Evolutionary conservation across 371 early-diverging fungal genomes (phyloP), one percentile per base, ranked within the genome.

Genomic region (Syncephalis fuscata): DNA sequence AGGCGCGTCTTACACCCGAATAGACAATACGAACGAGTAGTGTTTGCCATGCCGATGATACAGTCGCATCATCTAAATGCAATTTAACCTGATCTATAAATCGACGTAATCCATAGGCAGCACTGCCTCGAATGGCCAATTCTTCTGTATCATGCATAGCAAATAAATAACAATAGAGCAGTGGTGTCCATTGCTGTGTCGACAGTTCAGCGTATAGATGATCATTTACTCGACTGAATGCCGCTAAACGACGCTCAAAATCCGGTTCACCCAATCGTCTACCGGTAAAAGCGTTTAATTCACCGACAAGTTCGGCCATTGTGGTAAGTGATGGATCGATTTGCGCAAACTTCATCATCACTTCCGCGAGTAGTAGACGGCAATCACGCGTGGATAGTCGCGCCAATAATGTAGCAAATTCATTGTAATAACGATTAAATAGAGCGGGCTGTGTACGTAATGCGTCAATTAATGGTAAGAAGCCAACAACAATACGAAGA

Each of bases 201-300:
- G 67, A 68, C 10, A 91, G 66, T 2, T 62, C 52, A 22, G 52
- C 44, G 60, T 80, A 77, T 16, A 78, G 59, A 9, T 73, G 66
- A 47, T 82, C 76, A 39, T 78, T 77, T 48, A 94, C 66, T 17
- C 62, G 51, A 39, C 69, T 74, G 52, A 88, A 81, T 0, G 89
- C 86, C 36, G 67, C 76, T 48, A 95, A 70, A 16, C 89, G 72
- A 15, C 66, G 59, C 56, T 88, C 88, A 54, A 80, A 92, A 48
- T 95, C 92, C 1, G 80, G 85, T 50, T 89, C 84, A 54, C 88
- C 88, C n/a, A 94, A 63, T 14, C 86, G 77, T 4, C 58, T 64
- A 5, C 55, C 45, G 3, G 88, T 84, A 48, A 70, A 85, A 1
- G 89, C 57, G 57, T 93, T 93, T 39, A 93, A 57, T 39, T 79